These are phyloP conservation scores for Lipomyces lipofer DNA, from an alignment of 805 yeast species.

Conservation along the genomic window DNA sequence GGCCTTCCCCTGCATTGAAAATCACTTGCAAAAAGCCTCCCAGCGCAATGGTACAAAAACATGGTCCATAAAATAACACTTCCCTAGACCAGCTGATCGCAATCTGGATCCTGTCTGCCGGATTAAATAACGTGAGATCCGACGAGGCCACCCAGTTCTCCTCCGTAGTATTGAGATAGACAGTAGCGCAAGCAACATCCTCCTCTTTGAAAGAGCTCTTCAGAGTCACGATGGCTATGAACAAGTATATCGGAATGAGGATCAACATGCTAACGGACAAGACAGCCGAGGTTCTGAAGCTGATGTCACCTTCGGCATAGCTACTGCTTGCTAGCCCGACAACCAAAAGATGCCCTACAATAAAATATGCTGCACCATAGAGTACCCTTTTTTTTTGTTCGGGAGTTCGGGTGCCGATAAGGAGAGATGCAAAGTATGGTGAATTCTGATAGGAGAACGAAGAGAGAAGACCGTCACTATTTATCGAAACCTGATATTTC, in stretches of 20 bases:
- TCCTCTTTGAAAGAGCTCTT: neutral
- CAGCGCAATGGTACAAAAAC: neutral
- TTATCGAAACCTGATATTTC: neutral
- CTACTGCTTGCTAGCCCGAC: neutral
- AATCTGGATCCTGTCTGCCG: neutral
- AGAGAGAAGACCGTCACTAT: neutral
- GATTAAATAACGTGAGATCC: neutral
- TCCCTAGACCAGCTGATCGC: neutral
- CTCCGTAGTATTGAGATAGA: neutral
- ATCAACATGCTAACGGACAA: neutral
- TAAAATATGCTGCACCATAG: neutral
- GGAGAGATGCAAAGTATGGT: neutral
- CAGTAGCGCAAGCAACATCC: neutral
- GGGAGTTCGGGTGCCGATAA: neutral
- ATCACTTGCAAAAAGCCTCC: neutral
- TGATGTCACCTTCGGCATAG: neutral
- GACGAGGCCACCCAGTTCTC: neutral
- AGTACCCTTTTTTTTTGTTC: neutral
- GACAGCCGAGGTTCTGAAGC: neutral
- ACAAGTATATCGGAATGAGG: neutral
- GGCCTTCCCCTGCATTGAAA: neutral
- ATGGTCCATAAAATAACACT: neutral
- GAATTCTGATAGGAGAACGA: neutral
- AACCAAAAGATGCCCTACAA: neutral
- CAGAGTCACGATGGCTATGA: neutral